These are phyloP conservation scores for Rhizophora apiculata DNA, from an alignment of 345 rosid species.

Conservation along the genomic window DNA sequence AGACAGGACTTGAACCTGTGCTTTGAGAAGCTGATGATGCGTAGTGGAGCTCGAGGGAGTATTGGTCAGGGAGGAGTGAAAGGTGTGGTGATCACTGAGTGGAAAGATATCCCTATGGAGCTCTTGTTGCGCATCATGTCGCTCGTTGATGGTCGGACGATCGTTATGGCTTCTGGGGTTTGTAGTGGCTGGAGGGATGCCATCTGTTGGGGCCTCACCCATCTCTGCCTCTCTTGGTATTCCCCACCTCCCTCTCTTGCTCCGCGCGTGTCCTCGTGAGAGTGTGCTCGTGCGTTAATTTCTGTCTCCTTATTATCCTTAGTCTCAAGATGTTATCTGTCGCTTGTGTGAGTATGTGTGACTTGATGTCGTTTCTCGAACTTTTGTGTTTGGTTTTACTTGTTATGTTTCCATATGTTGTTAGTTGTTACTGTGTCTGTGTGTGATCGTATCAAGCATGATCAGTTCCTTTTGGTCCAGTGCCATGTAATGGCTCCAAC, in stretches of 20 bases:
- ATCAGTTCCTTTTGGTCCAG: not conserved
- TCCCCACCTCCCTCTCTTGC: not conserved
- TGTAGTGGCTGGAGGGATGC: slow-evolving; percentile 94
- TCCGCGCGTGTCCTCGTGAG: too few relatives aligned
- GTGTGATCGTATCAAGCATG: too few relatives aligned
- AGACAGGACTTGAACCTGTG: slow-evolving; percentile 54
- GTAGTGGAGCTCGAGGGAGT: slow-evolving; percentile 9
- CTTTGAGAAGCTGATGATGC: slow-evolving; percentile 59
- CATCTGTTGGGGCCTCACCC: slow-evolving; percentile 66
- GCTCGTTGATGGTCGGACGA: slow-evolving; percentile 67
- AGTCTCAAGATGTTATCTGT: not conserved
- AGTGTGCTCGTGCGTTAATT: too few relatives aligned
- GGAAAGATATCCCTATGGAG: slow-evolving; percentile 95
- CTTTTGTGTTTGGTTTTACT: not conserved
- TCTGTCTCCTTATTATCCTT: too few relatives aligned
- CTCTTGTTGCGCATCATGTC: slow-evolving; percentile 68
- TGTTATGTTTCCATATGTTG: not conserved
- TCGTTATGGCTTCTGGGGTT: slow-evolving; percentile 81
- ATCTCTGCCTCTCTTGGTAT: slow-evolving; percentile 80
- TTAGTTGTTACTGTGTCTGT: too few relatives aligned
- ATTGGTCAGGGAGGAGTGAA: slow-evolving; percentile 12
- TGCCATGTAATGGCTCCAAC: not conserved
- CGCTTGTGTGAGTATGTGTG: not conserved
- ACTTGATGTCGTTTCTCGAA: not conserved
- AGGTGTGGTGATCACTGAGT: slow-evolving; percentile 49